These are phyloP conservation scores for Chrysophaeum taylorii DNA, from an alignment of 352 stramenopile genomes.

Conservation along the genomic window DNA sequence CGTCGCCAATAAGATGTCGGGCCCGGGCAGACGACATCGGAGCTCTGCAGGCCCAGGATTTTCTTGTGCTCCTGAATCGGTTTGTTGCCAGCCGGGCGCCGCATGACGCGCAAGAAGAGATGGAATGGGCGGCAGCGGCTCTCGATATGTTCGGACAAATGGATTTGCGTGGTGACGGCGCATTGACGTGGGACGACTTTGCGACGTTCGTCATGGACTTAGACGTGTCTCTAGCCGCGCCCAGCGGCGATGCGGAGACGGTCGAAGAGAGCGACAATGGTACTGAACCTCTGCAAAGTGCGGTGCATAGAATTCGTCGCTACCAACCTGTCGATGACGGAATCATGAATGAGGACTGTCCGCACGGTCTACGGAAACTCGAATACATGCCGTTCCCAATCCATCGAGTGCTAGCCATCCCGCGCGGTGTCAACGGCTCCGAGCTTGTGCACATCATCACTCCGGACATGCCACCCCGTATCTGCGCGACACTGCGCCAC, in stretches of 20 bases:
- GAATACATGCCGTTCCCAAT: constrained; percentile 6
- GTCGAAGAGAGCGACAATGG: too few relatives aligned
- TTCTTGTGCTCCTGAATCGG: background rate
- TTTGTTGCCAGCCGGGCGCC: background rate
- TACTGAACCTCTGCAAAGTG: too few relatives aligned
- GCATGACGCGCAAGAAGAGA: background rate
- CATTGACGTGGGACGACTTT: background rate
- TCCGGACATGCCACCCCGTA: background rate
- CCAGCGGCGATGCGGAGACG: background rate
- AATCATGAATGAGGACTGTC: too few relatives aligned
- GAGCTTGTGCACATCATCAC: constrained; percentile 1
- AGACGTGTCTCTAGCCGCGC: background rate
- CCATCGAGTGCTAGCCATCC: background rate
- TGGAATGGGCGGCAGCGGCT: background rate
- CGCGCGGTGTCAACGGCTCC: background rate
- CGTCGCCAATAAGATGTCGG: too few relatives aligned
- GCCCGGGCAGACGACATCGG: background rate
- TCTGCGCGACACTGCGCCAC: background rate
- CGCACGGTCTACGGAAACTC: too few relatives aligned
- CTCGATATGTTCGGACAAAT: background rate
- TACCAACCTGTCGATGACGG: too few relatives aligned
- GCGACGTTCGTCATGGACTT: background rate
- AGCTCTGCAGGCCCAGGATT: background rate
- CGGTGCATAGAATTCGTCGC: too few relatives aligned
- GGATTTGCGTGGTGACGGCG: background rate